Percentiles rank a stretch among this genome's conserved stretches.
Evolutionary conservation across 2,329 filamentous ascomycete genomes (phyloP).

Genomic region (Xylariaceae sp.): DNA sequence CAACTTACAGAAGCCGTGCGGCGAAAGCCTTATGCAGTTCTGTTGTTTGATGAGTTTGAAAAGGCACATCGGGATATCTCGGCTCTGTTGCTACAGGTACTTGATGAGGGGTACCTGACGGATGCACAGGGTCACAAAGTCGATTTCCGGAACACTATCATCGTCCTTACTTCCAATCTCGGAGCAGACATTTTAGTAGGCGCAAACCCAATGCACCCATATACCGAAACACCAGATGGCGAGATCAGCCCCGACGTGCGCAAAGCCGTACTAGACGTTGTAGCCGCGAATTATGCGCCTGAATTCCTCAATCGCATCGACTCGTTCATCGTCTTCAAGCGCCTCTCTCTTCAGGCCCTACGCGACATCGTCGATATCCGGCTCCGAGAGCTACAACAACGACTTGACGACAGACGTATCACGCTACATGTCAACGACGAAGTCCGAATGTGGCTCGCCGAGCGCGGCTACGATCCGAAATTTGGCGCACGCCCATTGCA

Average conservation of each 20-base stretch:
- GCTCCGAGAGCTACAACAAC: constrained; percentile 75
- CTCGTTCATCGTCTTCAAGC: constrained; percentile 94
- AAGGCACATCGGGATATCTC: constrained; percentile 96
- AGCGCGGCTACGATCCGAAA: constrained; percentile 84
- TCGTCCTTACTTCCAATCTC: constrained; percentile 93
- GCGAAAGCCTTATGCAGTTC: constrained; percentile 89
- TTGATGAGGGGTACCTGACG: constrained; percentile 94
- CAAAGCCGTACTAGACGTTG: constrained; percentile 83
- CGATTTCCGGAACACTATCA: constrained; percentile 94
- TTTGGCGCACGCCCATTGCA: constrained; percentile 92
- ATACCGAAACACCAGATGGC: constrained; percentile 60
- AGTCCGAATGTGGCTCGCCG: constrained; percentile 82
- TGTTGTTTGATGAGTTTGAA: constrained; percentile 96
- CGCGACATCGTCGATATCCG: constrained; percentile 93
- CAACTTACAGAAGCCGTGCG: constrained; percentile 94
- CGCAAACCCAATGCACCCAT: constrained; percentile 62
- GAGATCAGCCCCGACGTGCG: constrained; percentile 73
- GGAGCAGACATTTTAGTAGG: constrained; percentile 89
- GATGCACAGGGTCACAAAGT: constrained; percentile 95
- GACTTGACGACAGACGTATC: constrained; percentile 84
- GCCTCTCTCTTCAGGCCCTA: constrained; percentile 73
- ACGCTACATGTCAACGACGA: constrained; percentile 66
- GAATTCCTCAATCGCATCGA: constrained; percentile 97
- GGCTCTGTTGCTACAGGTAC: constrained; percentile 83
- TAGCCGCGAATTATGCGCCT: constrained; percentile 71